Evolutionary conservation across 2,329 filamentous ascomycete species (phyloP), one percentile per base, ranked within the genome.

Genomic region (Claviceps fusiformis): DNA sequence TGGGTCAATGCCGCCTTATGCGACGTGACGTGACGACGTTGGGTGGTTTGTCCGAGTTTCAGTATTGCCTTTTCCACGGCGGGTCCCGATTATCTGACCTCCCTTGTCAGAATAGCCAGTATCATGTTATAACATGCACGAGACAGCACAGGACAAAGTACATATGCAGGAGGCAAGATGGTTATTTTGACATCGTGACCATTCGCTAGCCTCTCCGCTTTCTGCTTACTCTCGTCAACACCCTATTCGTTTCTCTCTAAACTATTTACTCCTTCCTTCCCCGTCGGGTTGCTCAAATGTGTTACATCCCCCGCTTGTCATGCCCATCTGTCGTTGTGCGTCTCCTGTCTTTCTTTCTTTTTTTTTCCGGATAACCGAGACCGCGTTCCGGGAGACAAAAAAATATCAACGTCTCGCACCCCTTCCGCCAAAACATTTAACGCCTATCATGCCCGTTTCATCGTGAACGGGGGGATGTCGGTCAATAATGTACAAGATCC

Each of bases 361-460:
- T 39, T 10, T 10, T 48, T 19, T 17, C 8, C 33, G 45, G 24
- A 46, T 17, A 17, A 17, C 7, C 37, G 13, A n/a, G 17, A 19
- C 19, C 43, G 13, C 43, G 51, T 24, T 43, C 11, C 17, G 19
- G 15, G 5, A 31, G 33, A 33, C 24, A 41, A 31, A 19, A 31
- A 31, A 24, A 49, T 11, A 29, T 19, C 33, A 41, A 15, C 13
- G 15, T 29, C 24, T 50, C 9, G 46, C 35, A 29, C 29, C 24
- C 33, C 24, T 41, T 19, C 50, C 27, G 19, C 48, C 54, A 43
- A 54, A 51, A 46, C 19, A 35, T n/a, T 33, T 17, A 54, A 58
- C 56, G 56, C 56, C 54, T 48, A 33, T 53, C 56, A 58, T 61
- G 60, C 59, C 58, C 57, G 56, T 57, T 54, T 53, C 59, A 53